These are phyloP conservation scores for Dissophora ornata DNA, from an alignment of 192 early-diverging fungal species.

Conservation along the genomic window DNA sequence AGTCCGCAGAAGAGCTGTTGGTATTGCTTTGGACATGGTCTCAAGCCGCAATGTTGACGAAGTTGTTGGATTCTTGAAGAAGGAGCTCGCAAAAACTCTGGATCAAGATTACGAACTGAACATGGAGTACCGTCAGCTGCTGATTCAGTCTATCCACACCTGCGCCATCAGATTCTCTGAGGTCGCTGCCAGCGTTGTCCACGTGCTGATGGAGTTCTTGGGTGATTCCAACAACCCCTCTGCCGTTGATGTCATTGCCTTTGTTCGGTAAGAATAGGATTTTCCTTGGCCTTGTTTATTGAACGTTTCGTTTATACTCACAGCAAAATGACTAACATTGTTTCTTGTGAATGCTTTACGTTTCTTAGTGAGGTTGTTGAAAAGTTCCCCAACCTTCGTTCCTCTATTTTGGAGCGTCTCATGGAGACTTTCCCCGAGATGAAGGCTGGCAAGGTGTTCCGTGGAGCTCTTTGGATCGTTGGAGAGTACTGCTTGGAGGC, in stretches of 20 bases:
- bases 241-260: slow-evolving; percentile 95
- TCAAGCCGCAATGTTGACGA: slow-evolving; percentile 93
- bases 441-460: slow-evolving; percentile 91
- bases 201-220: slow-evolving; percentile 95
- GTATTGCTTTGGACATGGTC: slow-evolving; percentile 92
- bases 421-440: slow-evolving; percentile 89
- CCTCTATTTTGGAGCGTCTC: slow-evolving; percentile 83
- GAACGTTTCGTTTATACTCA: neutral
- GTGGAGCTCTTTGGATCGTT: slow-evolving; percentile 98
- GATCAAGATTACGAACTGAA: slow-evolving; percentile 92
- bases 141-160: slow-evolving; percentile 95
- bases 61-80: slow-evolving; percentile 92
- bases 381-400: slow-evolving; percentile 91
- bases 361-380: slow-evolving; percentile 88
- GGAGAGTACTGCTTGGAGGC: slow-evolving; percentile 92
- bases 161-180: slow-evolving; percentile 97
- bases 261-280: slow-evolving; percentile 76
- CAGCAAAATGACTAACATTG: slow-evolving; percentile 2
- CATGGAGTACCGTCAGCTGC: slow-evolving; percentile 91
- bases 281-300: neutral
- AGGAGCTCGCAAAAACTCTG: slow-evolving; percentile 94
- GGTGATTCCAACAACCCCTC: slow-evolving; percentile 89
- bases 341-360: slow-evolving; percentile 4
- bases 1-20: slow-evolving; percentile 89
- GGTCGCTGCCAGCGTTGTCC: slow-evolving; percentile 95